These are phyloP conservation scores for Alternaria triticimaculans DNA, from an alignment of 2,329 filamentous ascomycete genomes.

Conservation along the genomic window DNA sequence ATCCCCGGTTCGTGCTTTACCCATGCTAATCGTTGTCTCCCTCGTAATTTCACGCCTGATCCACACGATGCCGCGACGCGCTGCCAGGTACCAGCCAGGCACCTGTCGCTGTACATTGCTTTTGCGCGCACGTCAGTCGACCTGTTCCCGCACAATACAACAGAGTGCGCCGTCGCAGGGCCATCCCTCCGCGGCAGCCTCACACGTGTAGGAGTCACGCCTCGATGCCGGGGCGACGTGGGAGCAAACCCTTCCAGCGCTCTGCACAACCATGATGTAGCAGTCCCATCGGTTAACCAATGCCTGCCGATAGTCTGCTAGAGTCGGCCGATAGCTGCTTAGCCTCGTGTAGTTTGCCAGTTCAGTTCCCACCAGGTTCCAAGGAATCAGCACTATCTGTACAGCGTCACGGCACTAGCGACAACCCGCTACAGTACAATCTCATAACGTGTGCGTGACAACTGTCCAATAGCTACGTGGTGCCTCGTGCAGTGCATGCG, in stretches of 20 bases:
- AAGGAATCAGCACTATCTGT: background rate
- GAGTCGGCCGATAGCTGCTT: conserved; percentile 5
- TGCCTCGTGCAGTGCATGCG: conserved; percentile 6
- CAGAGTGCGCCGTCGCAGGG: background rate
- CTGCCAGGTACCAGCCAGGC: conserved; percentile 7
- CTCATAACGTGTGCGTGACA: background rate
- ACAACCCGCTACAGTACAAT: background rate
- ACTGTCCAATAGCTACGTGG: background rate
- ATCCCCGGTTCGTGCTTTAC: conserved; percentile 10
- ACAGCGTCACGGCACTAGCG: conserved; percentile 4
- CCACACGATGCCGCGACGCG: conserved; percentile 8
- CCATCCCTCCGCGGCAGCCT: background rate
- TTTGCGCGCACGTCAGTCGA: background rate
- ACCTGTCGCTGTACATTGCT: background rate
- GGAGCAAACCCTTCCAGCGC: conserved; percentile 1
- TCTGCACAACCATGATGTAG: conserved; percentile 11
- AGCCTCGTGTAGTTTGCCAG: conserved; percentile 8
- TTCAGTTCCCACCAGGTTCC: conserved; percentile 4
- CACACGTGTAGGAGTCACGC: conserved; percentile 6
- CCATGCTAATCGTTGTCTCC: conserved; percentile 16
- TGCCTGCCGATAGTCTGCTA: conserved; percentile 9
- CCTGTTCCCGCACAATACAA: background rate
- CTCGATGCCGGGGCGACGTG: background rate
- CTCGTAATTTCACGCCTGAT: conserved; percentile 18
- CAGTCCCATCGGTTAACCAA: conserved; percentile 14